Percentiles rank a stretch among this genome's conserved stretches.
Conservation (phyloP, 805 yeast species). For the Metschnikowia gruessii region DNA sequence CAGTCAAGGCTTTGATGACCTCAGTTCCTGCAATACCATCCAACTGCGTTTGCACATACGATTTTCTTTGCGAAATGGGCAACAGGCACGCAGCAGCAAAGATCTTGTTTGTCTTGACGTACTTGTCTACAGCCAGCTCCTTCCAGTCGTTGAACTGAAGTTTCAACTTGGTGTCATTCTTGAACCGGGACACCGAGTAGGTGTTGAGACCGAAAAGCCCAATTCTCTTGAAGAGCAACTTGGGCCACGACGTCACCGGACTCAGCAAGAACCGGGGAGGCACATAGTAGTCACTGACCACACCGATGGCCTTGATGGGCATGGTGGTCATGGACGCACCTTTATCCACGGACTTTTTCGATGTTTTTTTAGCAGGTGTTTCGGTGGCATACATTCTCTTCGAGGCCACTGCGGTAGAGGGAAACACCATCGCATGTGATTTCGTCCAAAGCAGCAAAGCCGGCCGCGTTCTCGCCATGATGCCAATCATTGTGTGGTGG, state of each 20-base stretch:
- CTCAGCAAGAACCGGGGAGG: constrained; percentile 34
- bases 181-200: constrained; percentile 46
- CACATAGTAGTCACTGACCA: constrained; percentile 42
- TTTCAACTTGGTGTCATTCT: constrained; percentile 39
- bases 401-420: background rate
- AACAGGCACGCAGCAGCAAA: constrained; percentile 57
- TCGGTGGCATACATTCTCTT: constrained; percentile 16
- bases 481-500: constrained; percentile 3
- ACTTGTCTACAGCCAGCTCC: constrained; percentile 75
- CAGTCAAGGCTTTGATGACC: constrained; percentile 31
- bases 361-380: constrained; percentile 15
- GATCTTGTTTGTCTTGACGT: constrained; percentile 74
- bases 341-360: constrained; percentile 2
- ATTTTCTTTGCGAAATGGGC: constrained; percentile 31
- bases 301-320: constrained; percentile 40
- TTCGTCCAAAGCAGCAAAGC: background rate
- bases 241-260: constrained; percentile 37
- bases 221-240: constrained; percentile 55
- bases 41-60: constrained; percentile 43
- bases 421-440: background rate
- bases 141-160: constrained; percentile 78
- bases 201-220: constrained; percentile 70
- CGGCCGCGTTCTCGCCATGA: constrained; percentile 3
- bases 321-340: constrained; percentile 34
- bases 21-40: constrained; percentile 35